These are phyloP conservation scores for Colletotrichum lini DNA, from an alignment of 2,329 filamentous ascomycete species.

Conservation along the genomic window DNA sequence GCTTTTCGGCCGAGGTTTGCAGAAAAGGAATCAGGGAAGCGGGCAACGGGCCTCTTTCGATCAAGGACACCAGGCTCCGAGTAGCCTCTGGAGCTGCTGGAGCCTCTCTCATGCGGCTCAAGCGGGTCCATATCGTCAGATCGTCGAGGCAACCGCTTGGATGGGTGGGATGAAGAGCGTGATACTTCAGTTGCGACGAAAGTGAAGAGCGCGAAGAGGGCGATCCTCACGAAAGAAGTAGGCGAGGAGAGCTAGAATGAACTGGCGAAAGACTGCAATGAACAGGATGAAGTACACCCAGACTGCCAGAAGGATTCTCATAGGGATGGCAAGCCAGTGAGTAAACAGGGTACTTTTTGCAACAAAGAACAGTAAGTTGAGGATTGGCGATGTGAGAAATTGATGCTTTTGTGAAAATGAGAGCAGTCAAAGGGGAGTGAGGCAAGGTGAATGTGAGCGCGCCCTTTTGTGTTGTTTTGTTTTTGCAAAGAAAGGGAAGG, in stretches of 20 bases:
- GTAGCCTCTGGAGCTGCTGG: constrained; percentile 29
- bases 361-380: not conserved
- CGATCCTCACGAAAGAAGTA: not conserved
- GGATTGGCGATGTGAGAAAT: not conserved
- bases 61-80: constrained; percentile 34
- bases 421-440: constrained; percentile 4
- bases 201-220: constrained; percentile 1
- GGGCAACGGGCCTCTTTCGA: constrained; percentile 38
- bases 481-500: not conserved
- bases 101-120: not conserved
- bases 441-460: not conserved
- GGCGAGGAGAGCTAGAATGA: not conserved
- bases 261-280: not conserved
- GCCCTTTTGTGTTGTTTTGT: not conserved
- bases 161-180: too few relatives aligned
- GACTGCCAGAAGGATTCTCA: not conserved
- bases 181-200: not conserved
- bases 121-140: constrained; percentile 11
- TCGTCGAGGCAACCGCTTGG: not conserved
- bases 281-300: constrained; percentile 2
- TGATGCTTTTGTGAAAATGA: not conserved
- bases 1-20: constrained; percentile 35
- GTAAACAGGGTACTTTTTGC: not conserved
- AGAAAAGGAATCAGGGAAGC: constrained; percentile 38
- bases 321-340: too few relatives aligned